A percentile compares a stretch with the other conserved stretches of the same genome.
Conservation (phyloP, 73 alveolate species). For the Paramecium sexaurelia region DNA sequence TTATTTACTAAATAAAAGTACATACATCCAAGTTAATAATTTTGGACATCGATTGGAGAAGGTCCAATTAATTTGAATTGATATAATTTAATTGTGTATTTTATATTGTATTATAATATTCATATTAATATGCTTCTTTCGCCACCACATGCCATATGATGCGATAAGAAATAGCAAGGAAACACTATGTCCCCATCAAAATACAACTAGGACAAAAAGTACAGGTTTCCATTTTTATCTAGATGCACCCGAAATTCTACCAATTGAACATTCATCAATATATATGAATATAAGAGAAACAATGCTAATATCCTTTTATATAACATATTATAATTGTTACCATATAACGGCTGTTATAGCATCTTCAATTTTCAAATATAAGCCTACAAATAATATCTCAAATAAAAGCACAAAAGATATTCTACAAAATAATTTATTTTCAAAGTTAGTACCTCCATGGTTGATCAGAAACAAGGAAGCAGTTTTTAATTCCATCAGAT, state of each 20-base stretch:
- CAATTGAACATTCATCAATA: neutral
- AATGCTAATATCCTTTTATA: neutral
- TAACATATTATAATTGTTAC: neutral
- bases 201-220: neutral
- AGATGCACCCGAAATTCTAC: neutral
- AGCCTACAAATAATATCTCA: slow-evolving; percentile 22
- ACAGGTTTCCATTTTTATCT: neutral
- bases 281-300: neutral
- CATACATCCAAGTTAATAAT: neutral
- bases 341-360: neutral
- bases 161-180: slow-evolving; percentile 10
- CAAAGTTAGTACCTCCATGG: slow-evolving; percentile 10
- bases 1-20: no score
- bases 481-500: neutral
- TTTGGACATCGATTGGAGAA: neutral
- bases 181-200: slow-evolving; percentile 28
- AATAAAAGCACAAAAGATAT: neutral
- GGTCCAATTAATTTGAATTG: neutral
- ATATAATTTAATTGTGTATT: neutral
- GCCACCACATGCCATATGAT: neutral
- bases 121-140: neutral
- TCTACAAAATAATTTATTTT: neutral
- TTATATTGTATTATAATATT: neutral
- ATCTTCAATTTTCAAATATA: neutral
- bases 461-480: neutral